Base-by-base conservation (phyloP, 768 basidiomycete species). In the Phylloporus rhodoxanthus region DNA sequence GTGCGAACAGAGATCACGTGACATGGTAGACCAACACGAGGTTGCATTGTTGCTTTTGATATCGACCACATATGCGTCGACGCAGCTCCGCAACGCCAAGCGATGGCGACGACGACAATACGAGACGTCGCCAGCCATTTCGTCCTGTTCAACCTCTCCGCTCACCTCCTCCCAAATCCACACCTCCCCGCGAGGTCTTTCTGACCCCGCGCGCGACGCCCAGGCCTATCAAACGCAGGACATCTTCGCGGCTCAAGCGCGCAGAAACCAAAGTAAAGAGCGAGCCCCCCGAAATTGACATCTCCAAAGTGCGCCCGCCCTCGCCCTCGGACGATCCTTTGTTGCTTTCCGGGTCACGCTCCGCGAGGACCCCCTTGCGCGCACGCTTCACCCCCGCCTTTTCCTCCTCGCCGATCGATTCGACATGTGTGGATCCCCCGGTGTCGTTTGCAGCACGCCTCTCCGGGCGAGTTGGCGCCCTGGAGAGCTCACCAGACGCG, bases 311-410 rank as follows among this genome's bases (percentile, higher is more conserved):
- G 57, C 80, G 84, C 8, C 88, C 87, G 1, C 72, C 85, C 0
- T 86, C 84, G 46, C 87, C 87, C 3, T 79, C 79, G 1, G 87
- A 90, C 32, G 87, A 90, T 57, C 87, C 87, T 0, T 64, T 90
- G 0, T 68, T 90, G 2, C 71, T 90, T 25, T 75, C 73, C 39
- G 79, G 58, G 3, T 47, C 74, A 3, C 70, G 71, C 10, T 58
- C 70, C n/a, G 60, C 68, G 38, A 21, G 50, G 50, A 52, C 53
- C 48, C 40, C 66, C 10, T 32, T 60, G 8, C 54, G 68, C 41
- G 55, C 70, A 17, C 70, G 70, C n/a, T 60, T 68, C 15, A 75
- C 72, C 0, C 68, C 74, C 13, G 52, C 61, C 0, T 63, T 73
- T 25, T 61, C 68, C 43, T 68, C 71, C 7, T 68, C 68, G 19